Percentiles rank a stretch among this genome's conserved stretches.
Evolutionary conservation across 345 rosid species (phyloP).

Genomic region (Euphorbia lathyris): DNA sequence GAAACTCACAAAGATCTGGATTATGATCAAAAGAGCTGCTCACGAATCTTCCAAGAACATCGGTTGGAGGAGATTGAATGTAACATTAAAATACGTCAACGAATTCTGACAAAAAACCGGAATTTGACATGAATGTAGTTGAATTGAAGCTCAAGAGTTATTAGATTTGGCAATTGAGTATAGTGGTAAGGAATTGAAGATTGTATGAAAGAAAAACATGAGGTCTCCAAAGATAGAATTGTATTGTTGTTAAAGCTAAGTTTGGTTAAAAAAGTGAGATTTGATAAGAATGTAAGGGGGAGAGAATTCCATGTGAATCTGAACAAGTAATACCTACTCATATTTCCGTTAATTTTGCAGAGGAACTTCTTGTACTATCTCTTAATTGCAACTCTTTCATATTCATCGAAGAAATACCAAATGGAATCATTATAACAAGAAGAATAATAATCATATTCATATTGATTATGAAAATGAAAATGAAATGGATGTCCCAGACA

Average conservation of each 20-base stretch:
- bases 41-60: slow-evolving; percentile 32
- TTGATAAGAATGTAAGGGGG: slow-evolving; percentile 33
- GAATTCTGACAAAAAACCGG: slow-evolving; percentile 43
- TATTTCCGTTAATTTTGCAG: no score
- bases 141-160: slow-evolving; percentile 38
- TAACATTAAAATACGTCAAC: slow-evolving; percentile 41
- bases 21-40: slow-evolving; percentile 37
- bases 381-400: no score
- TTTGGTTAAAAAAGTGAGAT: slow-evolving; percentile 36
- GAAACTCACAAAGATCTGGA: slow-evolving; percentile 44
- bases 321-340: no score
- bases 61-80: slow-evolving; percentile 43
- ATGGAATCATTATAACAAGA: no score
- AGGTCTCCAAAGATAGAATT: slow-evolving; percentile 34
- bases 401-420: no score
- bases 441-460: no score
- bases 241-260: slow-evolving; percentile 46
- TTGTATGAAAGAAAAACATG: slow-evolving; percentile 38
- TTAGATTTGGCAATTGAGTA: slow-evolving; percentile 28
- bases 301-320: no score
- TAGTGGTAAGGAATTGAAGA: slow-evolving; percentile 36
- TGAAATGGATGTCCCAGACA: no score
- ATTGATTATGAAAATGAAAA: no score
- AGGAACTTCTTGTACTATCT: no score
- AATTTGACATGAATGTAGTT: slow-evolving; percentile 36